phyloP scores from a whole-genome alignment of 805 yeast species.

The Ogataea pilisensis region DNA sequence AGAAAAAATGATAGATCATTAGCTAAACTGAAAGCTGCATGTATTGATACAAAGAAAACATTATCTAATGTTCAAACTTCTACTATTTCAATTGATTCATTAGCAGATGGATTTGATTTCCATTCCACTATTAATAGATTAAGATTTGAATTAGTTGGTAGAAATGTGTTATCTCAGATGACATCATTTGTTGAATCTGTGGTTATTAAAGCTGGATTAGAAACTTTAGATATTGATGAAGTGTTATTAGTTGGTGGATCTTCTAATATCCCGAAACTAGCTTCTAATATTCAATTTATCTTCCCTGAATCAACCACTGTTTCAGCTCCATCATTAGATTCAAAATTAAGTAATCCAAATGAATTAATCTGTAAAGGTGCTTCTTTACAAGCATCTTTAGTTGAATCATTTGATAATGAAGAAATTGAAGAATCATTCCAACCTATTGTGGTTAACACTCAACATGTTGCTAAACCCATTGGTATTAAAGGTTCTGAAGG shows the following conservation, averaged over 20 bases:
- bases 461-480: slow-evolving; percentile 77
- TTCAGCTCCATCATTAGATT: slow-evolving; percentile 70
- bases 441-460: slow-evolving; percentile 83
- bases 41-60: slow-evolving; percentile 84
- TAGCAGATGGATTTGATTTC: slow-evolving; percentile 92
- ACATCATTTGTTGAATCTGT: slow-evolving; percentile 68
- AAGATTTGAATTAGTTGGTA: slow-evolving; percentile 84
- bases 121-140: slow-evolving; percentile 90
- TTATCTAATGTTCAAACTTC: slow-evolving; percentile 84
- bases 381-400: slow-evolving; percentile 89
- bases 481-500: slow-evolving; percentile 78
- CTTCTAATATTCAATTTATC: slow-evolving; percentile 61
- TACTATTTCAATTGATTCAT: slow-evolving; percentile 89
- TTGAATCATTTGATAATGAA: slow-evolving; percentile 78
- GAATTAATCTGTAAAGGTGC: slow-evolving; percentile 93
- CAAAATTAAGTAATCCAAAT: slow-evolving; percentile 81
- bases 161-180: slow-evolving; percentile 73
- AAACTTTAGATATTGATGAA: slow-evolving; percentile 82
- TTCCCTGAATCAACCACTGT: slow-evolving; percentile 80
- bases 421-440: slow-evolving; percentile 76
- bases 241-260: slow-evolving; percentile 91
- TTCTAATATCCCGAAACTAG: slow-evolving; percentile 88
- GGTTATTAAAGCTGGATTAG: slow-evolving; percentile 79
- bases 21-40: slow-evolving; percentile 83
- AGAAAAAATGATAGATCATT: slow-evolving; percentile 74